Percentiles rank a stretch among this genome's conserved stretches.
These are phyloP conservation scores for Apodospora peruviana DNA, from an alignment of 495 filamentous ascomycete species.

Conservation along the genomic window DNA sequence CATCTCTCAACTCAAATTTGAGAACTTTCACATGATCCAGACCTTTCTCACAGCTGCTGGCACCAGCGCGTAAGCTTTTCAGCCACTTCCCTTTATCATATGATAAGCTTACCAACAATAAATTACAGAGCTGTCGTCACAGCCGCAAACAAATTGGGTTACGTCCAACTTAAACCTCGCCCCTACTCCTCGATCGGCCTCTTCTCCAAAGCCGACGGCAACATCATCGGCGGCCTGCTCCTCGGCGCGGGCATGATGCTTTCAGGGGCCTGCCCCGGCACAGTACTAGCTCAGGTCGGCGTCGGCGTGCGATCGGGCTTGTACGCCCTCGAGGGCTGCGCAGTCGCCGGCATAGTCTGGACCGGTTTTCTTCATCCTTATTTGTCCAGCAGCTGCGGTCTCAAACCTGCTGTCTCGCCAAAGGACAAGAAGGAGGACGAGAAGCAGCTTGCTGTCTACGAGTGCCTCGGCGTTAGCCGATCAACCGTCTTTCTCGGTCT, in stretches of 20 bases:
- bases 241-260: constrained; percentile 51
- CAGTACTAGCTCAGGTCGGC: constrained; percentile 48
- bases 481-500: constrained; percentile 19
- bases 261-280: constrained; percentile 53
- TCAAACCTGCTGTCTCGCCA: not conserved
- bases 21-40: constrained; percentile 54
- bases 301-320: constrained; percentile 39
- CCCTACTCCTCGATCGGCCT: constrained; percentile 31
- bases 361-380: constrained; percentile 21
- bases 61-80: constrained; percentile 46
- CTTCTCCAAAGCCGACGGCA: constrained; percentile 44
- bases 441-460: constrained; percentile 22
- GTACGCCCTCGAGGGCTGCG: constrained; percentile 35
- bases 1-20: constrained; percentile 45
- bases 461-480: constrained; percentile 25
- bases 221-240: constrained; percentile 50
- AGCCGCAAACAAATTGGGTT: constrained; percentile 23
- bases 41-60: constrained; percentile 51
- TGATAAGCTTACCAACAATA: not conserved
- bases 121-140: constrained; percentile 25
- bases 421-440: constrained; percentile 6
- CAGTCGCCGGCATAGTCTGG: constrained; percentile 39
- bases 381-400: constrained; percentile 4
- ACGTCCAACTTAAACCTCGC: constrained; percentile 27
- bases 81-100: not conserved